Evolutionary conservation across 371 early-diverging fungal species (phyloP).

Genomic region (Apophysomyces sp.): DNA sequence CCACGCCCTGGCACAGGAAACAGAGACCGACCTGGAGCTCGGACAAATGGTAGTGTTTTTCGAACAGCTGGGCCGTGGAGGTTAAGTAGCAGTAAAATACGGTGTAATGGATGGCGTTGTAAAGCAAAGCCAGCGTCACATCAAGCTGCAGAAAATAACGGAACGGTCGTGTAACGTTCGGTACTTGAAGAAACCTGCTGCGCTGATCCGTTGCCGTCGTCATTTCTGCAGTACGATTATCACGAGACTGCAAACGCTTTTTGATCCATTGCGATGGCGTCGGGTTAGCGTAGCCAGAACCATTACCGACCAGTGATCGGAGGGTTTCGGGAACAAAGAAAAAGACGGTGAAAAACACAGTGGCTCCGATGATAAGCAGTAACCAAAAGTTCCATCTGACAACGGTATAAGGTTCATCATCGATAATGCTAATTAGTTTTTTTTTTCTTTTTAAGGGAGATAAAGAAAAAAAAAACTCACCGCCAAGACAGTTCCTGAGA

Average conservation of each 20-base stretch:
- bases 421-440: too few relatives aligned
- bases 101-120: slow-evolving; percentile 17
- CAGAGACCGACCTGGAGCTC: slow-evolving; percentile 35
- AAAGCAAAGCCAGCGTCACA: slow-evolving; percentile 14
- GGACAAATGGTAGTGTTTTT: slow-evolving; percentile 16
- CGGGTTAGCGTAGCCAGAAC: slow-evolving; percentile 29
- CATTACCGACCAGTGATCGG: slow-evolving; percentile 44
- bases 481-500: slow-evolving; percentile 10
- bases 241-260: not conserved
- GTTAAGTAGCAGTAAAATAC: slow-evolving; percentile 23
- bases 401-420: too few relatives aligned
- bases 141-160: slow-evolving; percentile 8
- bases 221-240: not conserved
- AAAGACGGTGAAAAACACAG: slow-evolving; percentile 42
- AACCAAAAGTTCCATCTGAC: slow-evolving; percentile 54
- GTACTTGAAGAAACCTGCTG: not conserved
- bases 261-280: slow-evolving; percentile 21
- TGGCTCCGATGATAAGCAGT: slow-evolving; percentile 46
- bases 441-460: too few relatives aligned
- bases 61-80: slow-evolving; percentile 24
- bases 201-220: not conserved
- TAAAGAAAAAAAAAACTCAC: not conserved
- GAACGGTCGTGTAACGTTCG: not conserved
- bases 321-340: slow-evolving; percentile 65
- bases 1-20: slow-evolving; percentile 30